Percentiles rank a stretch among this genome's conserved stretches.
These are phyloP conservation scores for Piromyces finnis DNA, from an alignment of 192 early-diverging fungal species.

Conservation along the genomic window DNA sequence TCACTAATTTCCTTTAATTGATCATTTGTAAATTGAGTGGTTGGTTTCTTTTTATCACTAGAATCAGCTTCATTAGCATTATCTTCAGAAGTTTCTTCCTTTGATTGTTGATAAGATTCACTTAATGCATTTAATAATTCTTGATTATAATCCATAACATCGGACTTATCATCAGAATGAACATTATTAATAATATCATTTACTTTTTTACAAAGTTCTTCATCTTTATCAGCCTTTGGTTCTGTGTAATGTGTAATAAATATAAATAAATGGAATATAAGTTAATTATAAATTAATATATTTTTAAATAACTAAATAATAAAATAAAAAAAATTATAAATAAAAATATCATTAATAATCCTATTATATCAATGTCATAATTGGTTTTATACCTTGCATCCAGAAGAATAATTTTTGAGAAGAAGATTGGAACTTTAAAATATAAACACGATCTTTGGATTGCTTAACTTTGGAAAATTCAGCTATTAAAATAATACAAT, in stretches of 20 bases:
- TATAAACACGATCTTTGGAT: conserved; percentile 49
- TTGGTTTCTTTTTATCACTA: background rate
- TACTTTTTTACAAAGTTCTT: conserved; percentile 25
- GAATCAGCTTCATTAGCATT: background rate
- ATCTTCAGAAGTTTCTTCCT: background rate
- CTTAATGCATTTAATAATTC: background rate
- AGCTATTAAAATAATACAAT: background rate
- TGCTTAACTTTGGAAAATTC: conserved; percentile 12
- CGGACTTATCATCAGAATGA: background rate
- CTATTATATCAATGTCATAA: too few species aligned
- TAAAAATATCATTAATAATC: too few species aligned
- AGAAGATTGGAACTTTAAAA: conserved; percentile 67
- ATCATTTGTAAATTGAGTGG: background rate
- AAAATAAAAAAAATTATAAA: too few species aligned
- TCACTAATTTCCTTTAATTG: background rate
- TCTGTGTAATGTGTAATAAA: conserved; percentile 1
- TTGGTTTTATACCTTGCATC: conserved; percentile 49
- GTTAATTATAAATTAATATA: too few species aligned
- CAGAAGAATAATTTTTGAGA: conserved; percentile 64
- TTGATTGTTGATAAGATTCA: background rate
- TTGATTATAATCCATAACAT: background rate
- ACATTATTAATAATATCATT: conserved; percentile 5
- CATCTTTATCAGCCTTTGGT: conserved; percentile 33
- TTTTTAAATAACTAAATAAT: background rate
- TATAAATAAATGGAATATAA: too few species aligned